Conservation (phyloP, 441 rosid species). For the Aquilaria agallochum region DNA sequence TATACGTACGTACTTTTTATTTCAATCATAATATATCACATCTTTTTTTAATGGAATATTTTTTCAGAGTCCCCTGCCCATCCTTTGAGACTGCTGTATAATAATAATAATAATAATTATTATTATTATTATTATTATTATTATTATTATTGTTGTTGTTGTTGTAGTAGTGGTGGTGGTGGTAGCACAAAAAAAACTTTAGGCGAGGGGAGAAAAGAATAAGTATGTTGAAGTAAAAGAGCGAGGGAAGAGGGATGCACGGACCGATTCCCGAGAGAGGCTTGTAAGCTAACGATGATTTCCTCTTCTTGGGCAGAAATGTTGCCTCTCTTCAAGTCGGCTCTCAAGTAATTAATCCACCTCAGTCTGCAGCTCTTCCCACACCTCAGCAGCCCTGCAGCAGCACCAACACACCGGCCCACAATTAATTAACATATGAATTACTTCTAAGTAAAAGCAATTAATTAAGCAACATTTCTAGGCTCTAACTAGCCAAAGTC, state of each 20-base stretch:
- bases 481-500: background rate
- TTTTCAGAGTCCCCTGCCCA: no score
- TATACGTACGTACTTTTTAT: no score
- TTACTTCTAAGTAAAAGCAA: background rate
- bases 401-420: no score
- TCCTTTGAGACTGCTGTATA: no score
- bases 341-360: constrained; percentile 78
- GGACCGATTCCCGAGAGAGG: constrained; percentile 75
- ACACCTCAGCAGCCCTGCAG: constrained; percentile 68
- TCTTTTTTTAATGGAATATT: no score
- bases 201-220: background rate
- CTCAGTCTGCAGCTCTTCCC: constrained; percentile 89
- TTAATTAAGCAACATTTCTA: background rate
- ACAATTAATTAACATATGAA: background rate
- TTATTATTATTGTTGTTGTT: no score
- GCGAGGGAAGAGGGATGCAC: background rate
- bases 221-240: background rate
- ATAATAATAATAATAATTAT: no score
- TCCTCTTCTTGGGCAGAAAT: constrained; percentile 60
- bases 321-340: constrained; percentile 73
- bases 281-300: constrained; percentile 48
- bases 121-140: no score
- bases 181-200: background rate
- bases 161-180: background rate
- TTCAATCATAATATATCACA: no score